Evolutionary conservation across 768 basidiomycete species (phyloP).

Genomic region (Kwoniella heveanensis): DNA sequence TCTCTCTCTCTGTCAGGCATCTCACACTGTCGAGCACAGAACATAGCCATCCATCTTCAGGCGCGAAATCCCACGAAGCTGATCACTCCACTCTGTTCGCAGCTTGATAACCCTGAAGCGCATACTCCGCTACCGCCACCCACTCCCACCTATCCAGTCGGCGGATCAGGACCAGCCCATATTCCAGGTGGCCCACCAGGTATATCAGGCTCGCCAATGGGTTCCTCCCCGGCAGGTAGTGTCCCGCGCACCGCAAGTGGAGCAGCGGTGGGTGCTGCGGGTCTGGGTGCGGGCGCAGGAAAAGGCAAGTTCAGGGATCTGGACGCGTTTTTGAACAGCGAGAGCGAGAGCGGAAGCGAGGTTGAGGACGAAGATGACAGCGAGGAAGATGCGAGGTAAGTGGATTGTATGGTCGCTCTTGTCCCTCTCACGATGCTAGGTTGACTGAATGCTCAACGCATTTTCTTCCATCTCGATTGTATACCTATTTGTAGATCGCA

Average conservation of each 20-base stretch:
- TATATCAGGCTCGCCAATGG: conserved; percentile 9
- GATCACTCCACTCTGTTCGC: not conserved
- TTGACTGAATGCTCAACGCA: not conserved
- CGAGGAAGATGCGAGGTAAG: conserved; percentile 31
- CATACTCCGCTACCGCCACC: conserved; percentile 4
- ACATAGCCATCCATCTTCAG: too few relatives aligned
- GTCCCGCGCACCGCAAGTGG: conserved; percentile 1
- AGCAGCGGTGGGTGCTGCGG: conserved; percentile 8
- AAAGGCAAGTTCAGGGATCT: conserved; percentile 52
- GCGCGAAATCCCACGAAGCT: too few relatives aligned
- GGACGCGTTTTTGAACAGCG: conserved; percentile 50
- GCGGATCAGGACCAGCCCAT: conserved; percentile 7
- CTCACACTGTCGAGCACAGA: too few relatives aligned
- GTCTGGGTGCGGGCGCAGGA: conserved; percentile 11
- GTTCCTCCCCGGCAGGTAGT: conserved; percentile 17
- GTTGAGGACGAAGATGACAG: conserved; percentile 32
- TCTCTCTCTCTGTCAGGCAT: not conserved
- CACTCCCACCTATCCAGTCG: conserved; percentile 3
- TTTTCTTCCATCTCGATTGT: not conserved
- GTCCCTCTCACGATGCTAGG: too few relatives aligned
- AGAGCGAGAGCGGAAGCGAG: conserved; percentile 36
- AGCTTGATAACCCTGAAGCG: conserved; percentile 17
- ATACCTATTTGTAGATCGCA: not conserved
- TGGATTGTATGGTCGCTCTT: not conserved
- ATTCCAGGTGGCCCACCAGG: conserved; percentile 1